A percentile compares a stretch with the other conserved stretches of the same genome.
Evolutionary conservation across 148 eudicot species (phyloP).

Genomic region (Oxyria digyna): DNA sequence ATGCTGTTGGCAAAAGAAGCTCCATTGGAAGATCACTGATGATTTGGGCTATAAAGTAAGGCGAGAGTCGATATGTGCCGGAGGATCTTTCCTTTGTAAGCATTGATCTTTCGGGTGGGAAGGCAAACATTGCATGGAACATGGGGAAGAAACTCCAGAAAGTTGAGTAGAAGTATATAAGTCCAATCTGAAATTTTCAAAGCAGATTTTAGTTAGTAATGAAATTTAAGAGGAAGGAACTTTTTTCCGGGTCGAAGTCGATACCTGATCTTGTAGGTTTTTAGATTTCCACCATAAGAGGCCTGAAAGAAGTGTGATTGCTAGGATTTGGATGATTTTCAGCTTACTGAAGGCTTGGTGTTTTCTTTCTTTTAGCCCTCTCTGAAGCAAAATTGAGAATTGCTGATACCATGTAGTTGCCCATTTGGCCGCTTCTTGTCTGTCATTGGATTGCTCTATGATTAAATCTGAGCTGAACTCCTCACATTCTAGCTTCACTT

Average conservation of each 20-base stretch:
- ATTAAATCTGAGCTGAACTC: constrained; percentile 3
- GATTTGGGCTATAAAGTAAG: constrained; percentile 50
- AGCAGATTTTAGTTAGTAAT: not conserved
- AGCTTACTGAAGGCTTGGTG: constrained; percentile 45
- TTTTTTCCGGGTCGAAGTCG: not conserved
- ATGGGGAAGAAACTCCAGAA: constrained; percentile 85
- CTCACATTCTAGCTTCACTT: constrained; percentile 29
- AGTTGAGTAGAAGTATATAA: constrained; percentile 52
- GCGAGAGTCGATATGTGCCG: constrained; percentile 74
- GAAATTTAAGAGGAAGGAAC: not conserved
- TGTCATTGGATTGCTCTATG: not conserved
- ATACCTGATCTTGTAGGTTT: constrained; percentile 44
- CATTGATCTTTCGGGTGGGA: constrained; percentile 65
- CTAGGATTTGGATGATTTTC: constrained; percentile 36
- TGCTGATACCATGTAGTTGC: constrained; percentile 13
- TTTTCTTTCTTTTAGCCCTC: constrained; percentile 62
- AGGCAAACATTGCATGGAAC: constrained; percentile 63
- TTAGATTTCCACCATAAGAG: constrained; percentile 59
- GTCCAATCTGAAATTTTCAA: constrained; percentile 47
- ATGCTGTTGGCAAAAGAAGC: constrained; percentile 62
- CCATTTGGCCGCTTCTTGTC: constrained; percentile 19
- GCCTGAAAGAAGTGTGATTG: constrained; percentile 41
- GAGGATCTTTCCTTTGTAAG: constrained; percentile 67
- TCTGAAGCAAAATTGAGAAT: constrained; percentile 28
- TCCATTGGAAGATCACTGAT: constrained; percentile 62